Conservation (phyloP, 768 basidiomycete species). For the Tricholoma sp. region DNA sequence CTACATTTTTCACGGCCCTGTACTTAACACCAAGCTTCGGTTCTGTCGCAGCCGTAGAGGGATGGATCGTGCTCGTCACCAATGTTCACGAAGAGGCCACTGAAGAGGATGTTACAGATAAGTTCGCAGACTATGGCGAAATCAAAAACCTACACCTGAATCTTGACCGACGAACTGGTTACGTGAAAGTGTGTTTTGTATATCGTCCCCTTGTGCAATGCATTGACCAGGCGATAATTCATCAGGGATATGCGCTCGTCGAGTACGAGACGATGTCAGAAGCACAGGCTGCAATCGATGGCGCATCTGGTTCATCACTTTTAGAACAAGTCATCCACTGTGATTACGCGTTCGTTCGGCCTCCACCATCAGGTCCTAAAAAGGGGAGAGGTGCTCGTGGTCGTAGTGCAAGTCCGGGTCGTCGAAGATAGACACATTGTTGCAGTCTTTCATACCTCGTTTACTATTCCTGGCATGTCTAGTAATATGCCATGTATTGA, state of each 20-base stretch:
- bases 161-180: conserved; percentile 94
- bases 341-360: conserved; percentile 90
- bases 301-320: conserved; percentile 75
- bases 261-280: conserved; percentile 96
- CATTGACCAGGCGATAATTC: neutral
- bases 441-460: conserved; percentile 1
- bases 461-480: neutral
- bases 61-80: conserved; percentile 97
- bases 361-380: conserved; percentile 80
- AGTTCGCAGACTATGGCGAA: conserved; percentile 94
- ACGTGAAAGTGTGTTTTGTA: conserved; percentile 79
- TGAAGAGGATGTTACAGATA: conserved; percentile 94
- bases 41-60: conserved; percentile 77
- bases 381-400: conserved; percentile 66
- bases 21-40: conserved; percentile 5
- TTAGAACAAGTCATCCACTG: conserved; percentile 86
- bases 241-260: conserved; percentile 95
- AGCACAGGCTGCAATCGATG: conserved; percentile 90
- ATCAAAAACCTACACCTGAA: conserved; percentile 98
- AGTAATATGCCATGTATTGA: neutral
- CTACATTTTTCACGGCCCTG: neutral
- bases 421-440: conserved; percentile 35
- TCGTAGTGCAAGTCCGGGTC: conserved; percentile 78
- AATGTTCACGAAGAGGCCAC: conserved; percentile 98
- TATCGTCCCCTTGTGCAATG: conserved; percentile 1